Base-by-base conservation (phyloP, 495 filamentous ascomycete species). In the Trypethelium eluteriae region DNA sequence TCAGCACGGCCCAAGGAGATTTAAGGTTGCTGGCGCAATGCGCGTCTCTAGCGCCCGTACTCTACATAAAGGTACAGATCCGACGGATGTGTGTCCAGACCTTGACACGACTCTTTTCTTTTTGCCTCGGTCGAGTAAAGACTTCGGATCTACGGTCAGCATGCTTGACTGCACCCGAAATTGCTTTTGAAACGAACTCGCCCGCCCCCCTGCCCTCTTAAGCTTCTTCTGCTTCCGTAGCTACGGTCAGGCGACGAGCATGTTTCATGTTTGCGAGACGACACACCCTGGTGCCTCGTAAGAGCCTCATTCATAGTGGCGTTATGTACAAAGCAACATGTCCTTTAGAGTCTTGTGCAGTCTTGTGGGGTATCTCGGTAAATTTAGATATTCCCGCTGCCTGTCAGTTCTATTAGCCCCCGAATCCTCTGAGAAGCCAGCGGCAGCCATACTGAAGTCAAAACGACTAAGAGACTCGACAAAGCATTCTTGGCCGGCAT, bases 11-110 rank as follows among this genome's bases (percentile, higher is more conserved):
- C 14, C 53, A 7, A 18, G 53, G 53, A 59, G 11, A 59, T 59
- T 59, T 59, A 59, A 59, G 53, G 53, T 59, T 59, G 53, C 53
- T 59, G 53, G 53, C 53, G 4, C 53, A 11, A 59, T 59, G 53
- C 53, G 14, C 53, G 18, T 59, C 32, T 59, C 53, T 36, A 59
- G 53, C 53, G 53, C 53, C 53, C 53, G 53, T 25, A 25, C 25
- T 25, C 25, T 25, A 25, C 25, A 25, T 25, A 25, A 25, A 25
- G 25, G 25, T 25, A 25, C 25, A 25, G 25, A 25, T 25, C 25
- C 25, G 25, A 25, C 25, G 25, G 25, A 25, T 25, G 25, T 25
- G 25, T 25, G 25, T 25, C 25, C 25, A 25, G 25, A 25, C 25
- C 25, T 25, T 25, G 25, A 25, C 25, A 46, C 41, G 41, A 7